Base-by-base conservation (phyloP, 2,329 filamentous ascomycete species). In the Penicillium janthinellum region DNA sequence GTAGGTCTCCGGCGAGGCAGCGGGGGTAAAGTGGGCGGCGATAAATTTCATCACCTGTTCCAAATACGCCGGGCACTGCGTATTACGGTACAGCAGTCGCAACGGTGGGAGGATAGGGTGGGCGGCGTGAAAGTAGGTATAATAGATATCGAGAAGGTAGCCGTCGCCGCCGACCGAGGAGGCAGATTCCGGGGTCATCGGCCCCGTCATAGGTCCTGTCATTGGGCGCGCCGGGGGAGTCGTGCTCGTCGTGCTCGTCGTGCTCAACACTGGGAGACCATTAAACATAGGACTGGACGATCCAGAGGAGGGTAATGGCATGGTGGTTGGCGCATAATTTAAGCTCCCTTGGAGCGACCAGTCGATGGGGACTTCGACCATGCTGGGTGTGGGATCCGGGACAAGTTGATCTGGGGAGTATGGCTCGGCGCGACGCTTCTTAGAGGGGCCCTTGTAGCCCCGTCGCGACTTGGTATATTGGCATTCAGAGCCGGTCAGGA, bases 381-480 rank as follows among this genome's bases (percentile, higher is more conserved):
- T 57, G 38, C 62, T 63, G 14, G 59, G 57, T 4, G 79, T 75
- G 31, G 81, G 77, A 28, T 83, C 84, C 31, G 82, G 80, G 20
- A 81, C 81, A 22, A 81, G 78, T 68, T 82, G 81, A 17, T 75
- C 71, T 15, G 68, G 69, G n/a, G 71, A 72, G 34, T 71, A 67
- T n/a, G 68, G 67, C 48, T 74, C 71, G 54, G 67, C 71, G 49
- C 76, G 74, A 17, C 78, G 76, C 63, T 77, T 80, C 70, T 82
- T 83, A n/a, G 84, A 80, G 1, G 84, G 85, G 14, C 88, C 88
- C 75, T 90, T 91, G 78, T 90, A 91, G 34, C 90, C 90, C 61
- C 90, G 85, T 45, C 90, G 86, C 41, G 89, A 92, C 47, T 88
- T 86, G 51, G 91, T 85, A 72, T 91, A 92, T 69, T 87, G 78